Percentiles rank a stretch among this genome's conserved stretches.
Conservation (phyloP, 495 filamentous ascomycete species). For the Trichoderma orchidacearum region DNA sequence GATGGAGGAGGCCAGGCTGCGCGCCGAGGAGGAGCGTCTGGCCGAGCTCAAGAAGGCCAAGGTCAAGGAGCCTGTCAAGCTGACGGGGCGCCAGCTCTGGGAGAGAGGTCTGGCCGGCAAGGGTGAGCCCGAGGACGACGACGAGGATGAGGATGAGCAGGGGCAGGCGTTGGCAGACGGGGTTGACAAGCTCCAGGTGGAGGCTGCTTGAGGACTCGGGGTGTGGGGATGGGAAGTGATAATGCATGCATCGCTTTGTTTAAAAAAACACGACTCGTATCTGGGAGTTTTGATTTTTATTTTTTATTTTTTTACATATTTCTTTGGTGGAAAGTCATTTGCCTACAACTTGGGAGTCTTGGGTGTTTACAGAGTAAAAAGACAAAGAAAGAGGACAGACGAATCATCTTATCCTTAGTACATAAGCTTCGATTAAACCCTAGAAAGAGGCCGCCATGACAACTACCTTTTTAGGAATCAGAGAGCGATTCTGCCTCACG, state of each 20-base stretch:
- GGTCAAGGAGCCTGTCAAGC: slow-evolving; percentile 44
- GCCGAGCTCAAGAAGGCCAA: slow-evolving; percentile 63
- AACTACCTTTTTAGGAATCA: too few relatives aligned
- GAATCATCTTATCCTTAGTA: too few relatives aligned
- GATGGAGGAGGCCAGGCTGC: slow-evolving; percentile 53
- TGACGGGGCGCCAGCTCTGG: slow-evolving; percentile 79
- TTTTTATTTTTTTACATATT: neutral
- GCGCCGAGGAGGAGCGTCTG: slow-evolving; percentile 54
- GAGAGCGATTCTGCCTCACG: too few relatives aligned
- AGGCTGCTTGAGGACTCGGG: slow-evolving; percentile 12
- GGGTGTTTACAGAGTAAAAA: too few relatives aligned
- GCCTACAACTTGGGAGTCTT: too few relatives aligned
- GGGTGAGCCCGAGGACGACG: slow-evolving; percentile 57
- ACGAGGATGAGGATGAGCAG: slow-evolving; percentile 27
- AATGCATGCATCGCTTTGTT: too few relatives aligned
- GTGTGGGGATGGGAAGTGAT: neutral
- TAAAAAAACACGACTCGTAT: too few relatives aligned
- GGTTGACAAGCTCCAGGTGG: slow-evolving; percentile 55
- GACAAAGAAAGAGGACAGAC: too few relatives aligned
- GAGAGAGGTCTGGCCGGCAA: slow-evolving; percentile 66
- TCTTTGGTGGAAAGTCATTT: too few relatives aligned
- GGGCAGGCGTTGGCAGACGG: slow-evolving; percentile 30
- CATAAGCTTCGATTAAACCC: too few relatives aligned
- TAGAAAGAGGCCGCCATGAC: too few relatives aligned
- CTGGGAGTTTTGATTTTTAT: too few relatives aligned